phyloP scores from a whole-genome alignment of 2,329 filamentous ascomycete genomes.

The Trichoderma harzianum region DNA sequence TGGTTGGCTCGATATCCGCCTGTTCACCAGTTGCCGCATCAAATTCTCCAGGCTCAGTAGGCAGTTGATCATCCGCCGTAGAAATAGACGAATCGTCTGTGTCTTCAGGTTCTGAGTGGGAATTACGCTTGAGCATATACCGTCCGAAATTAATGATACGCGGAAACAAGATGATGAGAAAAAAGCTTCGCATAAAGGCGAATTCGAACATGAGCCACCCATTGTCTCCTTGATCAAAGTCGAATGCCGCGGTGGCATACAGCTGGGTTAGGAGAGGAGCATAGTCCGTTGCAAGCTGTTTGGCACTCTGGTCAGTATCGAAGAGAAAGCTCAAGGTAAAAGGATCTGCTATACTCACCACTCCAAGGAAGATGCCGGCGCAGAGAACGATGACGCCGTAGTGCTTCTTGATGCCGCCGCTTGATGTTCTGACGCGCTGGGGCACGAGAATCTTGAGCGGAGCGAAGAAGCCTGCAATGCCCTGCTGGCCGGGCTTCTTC shows the following conservation, averaged over 20 bases:
- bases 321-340: not conserved
- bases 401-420: conserved; percentile 52
- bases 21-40: conserved; percentile 40
- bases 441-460: conserved; percentile 61
- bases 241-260: conserved; percentile 54
- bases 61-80: conserved; percentile 25
- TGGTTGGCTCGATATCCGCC: conserved; percentile 44
- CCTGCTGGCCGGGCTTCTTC: conserved; percentile 28
- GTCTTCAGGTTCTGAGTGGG: not conserved
- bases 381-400: conserved; percentile 63
- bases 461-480: conserved; percentile 56
- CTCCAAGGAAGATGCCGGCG: conserved; percentile 62
- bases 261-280: conserved; percentile 60
- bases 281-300: conserved; percentile 61
- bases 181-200: conserved; percentile 52
- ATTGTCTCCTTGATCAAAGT: conserved; percentile 54
- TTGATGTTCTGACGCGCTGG: conserved; percentile 48
- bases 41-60: conserved; percentile 39
- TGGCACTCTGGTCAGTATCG: not conserved
- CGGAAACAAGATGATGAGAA: conserved; percentile 53
- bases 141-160: conserved; percentile 49
- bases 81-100: not conserved
- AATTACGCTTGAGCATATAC: conserved; percentile 12
- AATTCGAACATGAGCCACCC: conserved; percentile 56
- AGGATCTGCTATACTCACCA: conserved; percentile 37